phyloP scores from a whole-genome alignment of 768 basidiomycete species.

The Russula brevipes region DNA sequence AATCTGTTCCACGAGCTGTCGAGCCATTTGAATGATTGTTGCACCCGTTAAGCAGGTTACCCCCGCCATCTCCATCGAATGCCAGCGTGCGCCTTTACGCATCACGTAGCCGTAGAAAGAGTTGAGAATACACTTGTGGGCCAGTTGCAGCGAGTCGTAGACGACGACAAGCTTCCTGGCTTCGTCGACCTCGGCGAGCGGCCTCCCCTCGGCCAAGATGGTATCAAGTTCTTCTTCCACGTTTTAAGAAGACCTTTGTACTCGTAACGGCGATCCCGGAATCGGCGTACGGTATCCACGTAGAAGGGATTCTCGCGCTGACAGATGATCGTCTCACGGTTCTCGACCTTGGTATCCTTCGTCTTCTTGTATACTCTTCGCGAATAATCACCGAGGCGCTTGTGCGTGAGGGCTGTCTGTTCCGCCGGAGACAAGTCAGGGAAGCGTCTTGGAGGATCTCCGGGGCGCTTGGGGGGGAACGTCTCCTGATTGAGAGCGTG shows the following conservation, averaged over 20 bases:
- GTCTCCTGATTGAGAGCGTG: constrained; percentile 92
- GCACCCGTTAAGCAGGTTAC: constrained; percentile 98
- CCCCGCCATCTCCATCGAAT: constrained; percentile 99
- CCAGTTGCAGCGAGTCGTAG: constrained; percentile 96
- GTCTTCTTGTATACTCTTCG: constrained; percentile 98
- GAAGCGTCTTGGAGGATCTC: constrained; percentile 73
- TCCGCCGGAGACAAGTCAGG: constrained; percentile 76
- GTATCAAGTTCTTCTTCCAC: constrained; percentile 98
- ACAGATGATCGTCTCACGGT: constrained; percentile 90
- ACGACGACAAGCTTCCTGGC: constrained; percentile 99
- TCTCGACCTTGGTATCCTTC: constrained; percentile 94
- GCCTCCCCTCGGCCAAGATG: constrained; percentile 57
- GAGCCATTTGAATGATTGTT: constrained; percentile 97
- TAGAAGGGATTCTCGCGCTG: constrained; percentile 99
- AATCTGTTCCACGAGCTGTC: constrained; percentile 94
- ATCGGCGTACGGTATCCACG: constrained; percentile 94
- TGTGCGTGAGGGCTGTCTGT: constrained; percentile 89
- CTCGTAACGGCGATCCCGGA: constrained; percentile 96
- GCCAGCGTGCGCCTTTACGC: constrained; percentile 99
- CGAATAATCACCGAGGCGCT: constrained; percentile 97
- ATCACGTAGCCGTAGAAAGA: constrained; percentile 99
- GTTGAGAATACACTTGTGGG: constrained; percentile 99
- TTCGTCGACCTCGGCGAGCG: constrained; percentile 86
- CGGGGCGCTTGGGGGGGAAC: constrained; percentile 78
- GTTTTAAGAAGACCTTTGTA: constrained; percentile 98